Evolutionary conservation across 1,139 yeast genomes (phyloP), one percentile per base, ranked within the genome.

Genomic region (Pichia sp.): DNA sequence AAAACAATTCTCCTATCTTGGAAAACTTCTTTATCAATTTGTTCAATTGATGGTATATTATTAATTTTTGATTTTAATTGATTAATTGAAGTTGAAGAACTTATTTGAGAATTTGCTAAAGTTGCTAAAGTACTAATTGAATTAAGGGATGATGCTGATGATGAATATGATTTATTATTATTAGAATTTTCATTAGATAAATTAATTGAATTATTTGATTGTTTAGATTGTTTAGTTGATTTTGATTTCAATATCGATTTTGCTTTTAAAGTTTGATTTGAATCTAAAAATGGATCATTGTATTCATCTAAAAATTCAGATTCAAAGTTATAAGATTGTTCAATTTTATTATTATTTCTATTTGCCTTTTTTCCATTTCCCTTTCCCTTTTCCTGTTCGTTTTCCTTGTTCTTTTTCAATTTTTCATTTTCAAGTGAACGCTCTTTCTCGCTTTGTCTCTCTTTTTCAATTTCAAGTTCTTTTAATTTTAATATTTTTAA

Each of bases 1-100:
- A 64, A 43, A 4, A 61, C 50, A 3, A 56, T 54, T 39, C 58
- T 51, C 7, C 59, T 57, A 47, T 63, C 66, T 40, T 61, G 63
- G 34, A 62, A 59, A 44, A 60, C 46, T 34, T 52, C 56, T 5
- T 42, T 39, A 35, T 52, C 53, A 3, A 56, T 42, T 25, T 45
- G 33, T 5, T 51, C 45, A 7, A 55, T 43, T 29, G 54, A 32
- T 3, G 55, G 56, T 18, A 53, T 36, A 6, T 39, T 18, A 2
- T 41, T 26, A 31, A 45, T 26, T 27, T 43, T 43, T 8, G 3
- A 28, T 18, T 36, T 39, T 29, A 39, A 7, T 29, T 34, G 25
- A 34, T 34, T 6, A 11, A 18, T 11, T 34, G 36, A 11, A 18
- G 10, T 11, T 11, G n/a, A 7, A 6, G 25, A 7, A 11, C 7